Percentiles rank a stretch among this genome's conserved stretches.
Conservation (phyloP, 441 rosid species). For the Populus trichocarpa region DNA sequence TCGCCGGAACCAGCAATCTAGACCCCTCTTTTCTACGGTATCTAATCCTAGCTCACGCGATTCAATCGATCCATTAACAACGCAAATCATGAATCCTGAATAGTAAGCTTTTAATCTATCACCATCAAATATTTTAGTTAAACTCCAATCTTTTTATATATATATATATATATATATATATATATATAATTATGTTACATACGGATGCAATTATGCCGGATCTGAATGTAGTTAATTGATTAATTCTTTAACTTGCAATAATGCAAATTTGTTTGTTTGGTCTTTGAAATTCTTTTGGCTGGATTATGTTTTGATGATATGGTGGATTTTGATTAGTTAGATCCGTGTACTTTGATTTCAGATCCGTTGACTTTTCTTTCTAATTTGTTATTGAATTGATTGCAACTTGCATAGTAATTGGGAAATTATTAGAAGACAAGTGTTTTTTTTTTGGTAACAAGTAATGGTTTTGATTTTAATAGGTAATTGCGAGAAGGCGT, state of each 20-base stretch:
- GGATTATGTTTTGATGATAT: slow-evolving; percentile 7
- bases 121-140: not conserved
- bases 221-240: slow-evolving; percentile 7
- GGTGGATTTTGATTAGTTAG: slow-evolving; percentile 23
- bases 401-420: not conserved
- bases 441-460: not conserved
- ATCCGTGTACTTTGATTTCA: slow-evolving; percentile 30
- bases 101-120: slow-evolving; percentile 52
- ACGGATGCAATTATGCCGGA: slow-evolving; percentile 9
- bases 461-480: not conserved
- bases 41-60: not conserved
- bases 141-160: not conserved
- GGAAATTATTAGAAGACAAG: not conserved
- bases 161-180: no score
- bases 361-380: slow-evolving; percentile 24
- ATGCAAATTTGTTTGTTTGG: not conserved
- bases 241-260: no score
- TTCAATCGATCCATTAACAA: slow-evolving; percentile 14
- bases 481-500: not conserved
- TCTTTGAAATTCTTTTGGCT: not conserved
- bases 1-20: slow-evolving; percentile 5
- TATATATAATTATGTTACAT: not conserved
- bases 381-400: not conserved
- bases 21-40: not conserved
- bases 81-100: slow-evolving; percentile 76